Percentiles rank a stretch among this genome's conserved stretches.
These are phyloP conservation scores for Pythium insidiosum DNA, from an alignment of 352 stramenopile genomes.

Conservation along the genomic window DNA sequence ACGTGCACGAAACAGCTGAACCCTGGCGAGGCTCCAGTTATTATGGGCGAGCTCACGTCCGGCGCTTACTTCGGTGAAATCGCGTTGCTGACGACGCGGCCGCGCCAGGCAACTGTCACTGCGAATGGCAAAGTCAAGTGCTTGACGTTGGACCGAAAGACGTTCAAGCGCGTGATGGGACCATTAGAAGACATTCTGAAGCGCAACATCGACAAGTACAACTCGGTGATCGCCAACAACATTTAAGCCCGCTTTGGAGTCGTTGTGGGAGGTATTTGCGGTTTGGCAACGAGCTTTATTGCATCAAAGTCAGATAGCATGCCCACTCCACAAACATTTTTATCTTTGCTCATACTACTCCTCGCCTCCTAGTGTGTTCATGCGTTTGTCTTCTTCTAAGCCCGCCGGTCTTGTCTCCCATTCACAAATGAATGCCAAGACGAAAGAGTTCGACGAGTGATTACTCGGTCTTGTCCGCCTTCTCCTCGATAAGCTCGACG, in stretches of 20 bases:
- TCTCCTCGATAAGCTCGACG: constrained; percentile 86
- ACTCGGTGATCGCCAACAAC: constrained; percentile 85
- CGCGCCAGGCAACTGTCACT: constrained; percentile 85
- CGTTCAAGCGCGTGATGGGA: constrained; percentile 89
- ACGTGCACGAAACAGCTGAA: constrained; percentile 81
- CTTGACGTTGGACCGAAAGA: constrained; percentile 88
- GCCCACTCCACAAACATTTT: no score
- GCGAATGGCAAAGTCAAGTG: constrained; percentile 84
- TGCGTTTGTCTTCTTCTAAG: no score
- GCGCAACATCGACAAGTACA: constrained; percentile 90
- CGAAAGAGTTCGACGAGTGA: no score
- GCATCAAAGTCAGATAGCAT: no score
- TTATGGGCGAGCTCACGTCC: constrained; percentile 86
- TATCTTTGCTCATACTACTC: no score
- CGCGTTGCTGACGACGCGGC: constrained; percentile 91
- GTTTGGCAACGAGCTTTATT: no score
- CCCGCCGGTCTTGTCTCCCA: no score
- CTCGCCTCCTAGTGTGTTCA: no score
- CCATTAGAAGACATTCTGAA: constrained; percentile 87
- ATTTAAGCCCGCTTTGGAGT: constrained; percentile 39
- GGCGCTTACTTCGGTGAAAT: constrained; percentile 96
- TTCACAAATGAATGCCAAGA: no score
- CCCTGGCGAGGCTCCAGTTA: constrained; percentile 44
- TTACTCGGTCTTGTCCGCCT: constrained; percentile 40
- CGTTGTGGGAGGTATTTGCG: no score